phyloP scores from a whole-genome alignment of 2,329 filamentous ascomycete genomes.

The Sclerotinia subarctica region DNA sequence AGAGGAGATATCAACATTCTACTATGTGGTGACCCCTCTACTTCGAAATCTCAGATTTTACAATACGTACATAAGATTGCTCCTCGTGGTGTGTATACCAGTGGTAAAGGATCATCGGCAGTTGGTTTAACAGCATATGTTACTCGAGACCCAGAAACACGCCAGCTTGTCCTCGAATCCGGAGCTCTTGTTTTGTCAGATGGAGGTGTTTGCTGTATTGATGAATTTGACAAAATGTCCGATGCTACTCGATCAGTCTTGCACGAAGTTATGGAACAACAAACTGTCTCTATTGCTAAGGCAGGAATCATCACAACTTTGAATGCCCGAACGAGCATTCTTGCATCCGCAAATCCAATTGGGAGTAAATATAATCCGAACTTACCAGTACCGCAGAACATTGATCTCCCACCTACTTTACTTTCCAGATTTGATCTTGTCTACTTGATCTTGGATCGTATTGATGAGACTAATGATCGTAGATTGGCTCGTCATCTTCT shows the following conservation, averaged over 20 bases:
- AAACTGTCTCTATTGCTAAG: slow-evolving; percentile 75
- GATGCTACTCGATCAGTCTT: slow-evolving; percentile 70
- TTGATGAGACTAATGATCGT: slow-evolving; percentile 86
- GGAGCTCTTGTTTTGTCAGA: slow-evolving; percentile 71
- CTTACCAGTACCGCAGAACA: slow-evolving; percentile 93
- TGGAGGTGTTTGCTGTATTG: slow-evolving; percentile 74
- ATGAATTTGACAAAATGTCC: slow-evolving; percentile 79
- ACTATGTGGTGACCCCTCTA: slow-evolving; percentile 95
- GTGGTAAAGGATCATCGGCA: slow-evolving; percentile 71
- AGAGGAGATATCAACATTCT: slow-evolving; percentile 96
- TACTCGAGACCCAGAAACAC: slow-evolving; percentile 69
- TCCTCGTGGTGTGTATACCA: slow-evolving; percentile 77
- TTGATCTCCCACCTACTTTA: slow-evolving; percentile 91
- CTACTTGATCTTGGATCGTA: slow-evolving; percentile 90
- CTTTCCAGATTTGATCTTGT: slow-evolving; percentile 96
- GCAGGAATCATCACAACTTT: slow-evolving; percentile 81
- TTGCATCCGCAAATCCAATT: slow-evolving; percentile 96
- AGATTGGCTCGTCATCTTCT: slow-evolving; percentile 88
- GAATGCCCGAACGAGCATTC: slow-evolving; percentile 91
- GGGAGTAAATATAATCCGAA: slow-evolving; percentile 97
- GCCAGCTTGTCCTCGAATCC: slow-evolving; percentile 71
- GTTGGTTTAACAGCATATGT: slow-evolving; percentile 77
- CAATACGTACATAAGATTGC: slow-evolving; percentile 97
- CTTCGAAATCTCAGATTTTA: slow-evolving; percentile 90
- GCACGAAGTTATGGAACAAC: slow-evolving; percentile 80